Conservation (phyloP, 208 protist genomes). For the Trichomonas vaginalis region DNA sequence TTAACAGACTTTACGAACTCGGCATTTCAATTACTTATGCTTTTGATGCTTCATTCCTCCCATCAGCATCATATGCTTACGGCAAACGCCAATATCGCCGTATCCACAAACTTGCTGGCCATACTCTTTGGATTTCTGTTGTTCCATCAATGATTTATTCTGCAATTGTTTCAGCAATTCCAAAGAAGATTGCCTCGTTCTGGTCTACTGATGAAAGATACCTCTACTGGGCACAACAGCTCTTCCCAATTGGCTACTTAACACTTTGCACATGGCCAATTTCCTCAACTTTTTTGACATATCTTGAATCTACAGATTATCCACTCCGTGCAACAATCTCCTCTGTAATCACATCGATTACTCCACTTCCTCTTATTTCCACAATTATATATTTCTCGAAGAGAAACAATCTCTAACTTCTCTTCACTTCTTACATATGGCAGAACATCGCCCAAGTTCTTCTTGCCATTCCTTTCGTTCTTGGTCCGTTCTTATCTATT, state of each 20-base stretch:
- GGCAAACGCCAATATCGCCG: not conserved
- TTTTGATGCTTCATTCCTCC: not conserved
- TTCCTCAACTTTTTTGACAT: not conserved
- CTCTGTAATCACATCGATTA: not conserved
- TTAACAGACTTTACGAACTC: not conserved
- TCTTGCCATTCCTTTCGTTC: not conserved
- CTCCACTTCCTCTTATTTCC: not conserved
- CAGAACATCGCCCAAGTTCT: not conserved
- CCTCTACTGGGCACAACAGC: not conserved
- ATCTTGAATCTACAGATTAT: not conserved
- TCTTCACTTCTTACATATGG: not conserved
- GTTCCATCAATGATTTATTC: not conserved
- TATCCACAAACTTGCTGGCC: not conserved
- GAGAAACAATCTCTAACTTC: not conserved
- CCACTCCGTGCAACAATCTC: not conserved
- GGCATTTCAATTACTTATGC: not conserved
- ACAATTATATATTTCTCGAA: not conserved
- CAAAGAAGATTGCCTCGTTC: not conserved
- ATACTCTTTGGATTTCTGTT: not conserved
- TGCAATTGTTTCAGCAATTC: not conserved
- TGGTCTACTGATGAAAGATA: not conserved
- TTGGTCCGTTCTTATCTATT: not conserved
- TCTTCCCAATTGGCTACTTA: not conserved
- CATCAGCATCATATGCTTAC: not conserved
- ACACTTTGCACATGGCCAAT: not conserved